Evolutionary conservation across 2,329 filamentous ascomycete species (phyloP).

Genomic region (Fusarium burgessii): DNA sequence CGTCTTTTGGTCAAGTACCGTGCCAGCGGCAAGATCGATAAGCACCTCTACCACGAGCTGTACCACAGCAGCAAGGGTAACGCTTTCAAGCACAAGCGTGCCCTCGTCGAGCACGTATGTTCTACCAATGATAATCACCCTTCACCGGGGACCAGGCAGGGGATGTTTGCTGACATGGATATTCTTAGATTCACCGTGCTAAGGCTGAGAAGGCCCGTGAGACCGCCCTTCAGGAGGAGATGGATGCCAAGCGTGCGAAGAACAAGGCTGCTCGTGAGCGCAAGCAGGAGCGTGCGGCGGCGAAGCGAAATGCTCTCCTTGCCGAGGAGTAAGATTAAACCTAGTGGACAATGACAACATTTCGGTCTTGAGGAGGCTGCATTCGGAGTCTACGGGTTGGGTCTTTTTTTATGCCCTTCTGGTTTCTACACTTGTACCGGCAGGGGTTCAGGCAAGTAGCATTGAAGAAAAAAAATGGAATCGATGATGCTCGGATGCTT

Average conservation of each 20-base stretch:
- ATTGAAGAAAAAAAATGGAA: constrained; percentile 68
- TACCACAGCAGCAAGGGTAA: constrained; percentile 99
- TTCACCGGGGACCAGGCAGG: neutral
- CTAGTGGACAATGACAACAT: constrained; percentile 58
- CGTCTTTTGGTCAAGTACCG: constrained; percentile 99
- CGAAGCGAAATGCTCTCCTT: constrained; percentile 89
- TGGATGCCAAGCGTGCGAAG: constrained; percentile 99
- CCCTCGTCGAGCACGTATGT: constrained; percentile 99
- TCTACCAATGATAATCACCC: constrained; percentile 25
- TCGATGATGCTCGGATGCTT: constrained; percentile 59
- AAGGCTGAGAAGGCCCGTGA: constrained; percentile 99
- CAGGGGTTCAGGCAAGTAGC: constrained; percentile 68
- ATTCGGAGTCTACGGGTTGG: constrained; percentile 71
- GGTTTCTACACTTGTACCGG: constrained; percentile 63
- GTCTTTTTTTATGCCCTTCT: constrained; percentile 62
- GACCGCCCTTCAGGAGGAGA: constrained; percentile 97
- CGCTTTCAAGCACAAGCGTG: constrained; percentile 99
- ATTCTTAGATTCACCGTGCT: constrained; percentile 93
- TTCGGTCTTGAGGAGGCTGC: constrained; percentile 66
- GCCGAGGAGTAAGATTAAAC: constrained; percentile 72
- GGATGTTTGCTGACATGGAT: constrained; percentile 34
- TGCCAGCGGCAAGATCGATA: constrained; percentile 99
- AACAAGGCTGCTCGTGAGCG: constrained; percentile 99
- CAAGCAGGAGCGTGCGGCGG: constrained; percentile 89
- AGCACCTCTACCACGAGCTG: constrained; percentile 99